A percentile compares a stretch with the other conserved stretches of the same genome.
These are phyloP conservation scores for Metschnikowia similis DNA, from an alignment of 805 yeast species.

Conservation along the genomic window DNA sequence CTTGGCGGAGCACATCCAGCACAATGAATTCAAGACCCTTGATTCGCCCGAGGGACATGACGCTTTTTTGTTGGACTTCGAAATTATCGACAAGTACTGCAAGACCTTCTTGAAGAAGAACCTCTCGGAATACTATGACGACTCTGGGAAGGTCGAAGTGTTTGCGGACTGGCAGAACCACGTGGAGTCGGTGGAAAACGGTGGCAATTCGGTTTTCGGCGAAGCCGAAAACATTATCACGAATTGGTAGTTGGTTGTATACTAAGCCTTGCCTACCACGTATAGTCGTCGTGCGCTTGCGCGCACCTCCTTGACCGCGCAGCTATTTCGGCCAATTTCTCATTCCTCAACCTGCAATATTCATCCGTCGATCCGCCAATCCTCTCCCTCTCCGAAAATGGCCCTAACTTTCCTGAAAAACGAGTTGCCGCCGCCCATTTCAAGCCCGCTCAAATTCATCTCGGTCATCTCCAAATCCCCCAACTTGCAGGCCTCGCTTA, in stretches of 20 bases:
- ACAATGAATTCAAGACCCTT: constrained; percentile 63
- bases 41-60: constrained; percentile 97
- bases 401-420: neutral
- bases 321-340: no score
- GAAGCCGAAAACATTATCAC: constrained; percentile 89
- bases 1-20: constrained; percentile 69
- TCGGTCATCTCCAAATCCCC: constrained; percentile 6
- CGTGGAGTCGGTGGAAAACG: constrained; percentile 37
- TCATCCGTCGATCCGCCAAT: no score
- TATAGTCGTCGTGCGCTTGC: neutral
- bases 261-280: neutral
- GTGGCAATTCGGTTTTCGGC: constrained; percentile 72
- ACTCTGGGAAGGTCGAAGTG: constrained; percentile 40
- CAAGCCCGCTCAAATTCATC: constrained; percentile 7
- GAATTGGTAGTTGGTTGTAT: constrained; percentile 57
- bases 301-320: no score
- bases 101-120: constrained; percentile 57
- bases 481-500: neutral
- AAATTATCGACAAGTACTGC: constrained; percentile 68
- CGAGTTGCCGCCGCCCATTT: constrained; percentile 7
- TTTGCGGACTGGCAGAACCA: constrained; percentile 38
- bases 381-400: neutral
- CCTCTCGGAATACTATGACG: constrained; percentile 53
- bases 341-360: no score
- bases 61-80: constrained; percentile 89